These are phyloP conservation scores for Irpex lacteus DNA, from an alignment of 1,284 basidiomycete genomes.

Conservation along the genomic window DNA sequence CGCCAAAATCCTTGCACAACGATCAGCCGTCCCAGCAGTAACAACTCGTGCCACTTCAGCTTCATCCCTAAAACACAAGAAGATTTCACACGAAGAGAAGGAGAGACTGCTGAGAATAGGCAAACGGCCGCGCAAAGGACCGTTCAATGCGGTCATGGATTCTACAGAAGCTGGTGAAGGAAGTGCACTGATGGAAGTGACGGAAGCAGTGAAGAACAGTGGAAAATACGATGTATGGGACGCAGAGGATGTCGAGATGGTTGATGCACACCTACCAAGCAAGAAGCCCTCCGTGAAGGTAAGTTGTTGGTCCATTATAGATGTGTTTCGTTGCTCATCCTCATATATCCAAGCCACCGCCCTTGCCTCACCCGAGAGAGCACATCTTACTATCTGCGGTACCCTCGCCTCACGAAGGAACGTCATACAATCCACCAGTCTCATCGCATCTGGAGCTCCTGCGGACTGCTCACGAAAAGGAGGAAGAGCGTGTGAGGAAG, in stretches of 20 bases:
- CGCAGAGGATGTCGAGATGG: slow-evolving; percentile 19
- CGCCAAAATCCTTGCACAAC: slow-evolving; percentile 78
- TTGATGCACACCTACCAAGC: slow-evolving; percentile 11
- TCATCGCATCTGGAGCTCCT: slow-evolving; percentile 78
- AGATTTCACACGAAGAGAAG: slow-evolving; percentile 64
- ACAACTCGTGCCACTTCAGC: slow-evolving; percentile 40
- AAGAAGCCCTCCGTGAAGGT: slow-evolving; percentile 48
- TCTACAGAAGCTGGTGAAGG: slow-evolving; percentile 61
- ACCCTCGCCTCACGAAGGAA: slow-evolving; percentile 77
- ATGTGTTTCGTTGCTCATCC: too few relatives aligned
- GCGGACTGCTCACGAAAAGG: slow-evolving; percentile 65
- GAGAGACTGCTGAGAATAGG: slow-evolving; percentile 72
- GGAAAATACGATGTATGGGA: slow-evolving; percentile 77
- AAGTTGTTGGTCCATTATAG: slow-evolving; percentile 10
- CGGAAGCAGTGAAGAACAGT: slow-evolving; percentile 67
- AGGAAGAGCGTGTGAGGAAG: slow-evolving; percentile 55
- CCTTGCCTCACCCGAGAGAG: slow-evolving; percentile 44
- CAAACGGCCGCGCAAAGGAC: slow-evolving; percentile 65
- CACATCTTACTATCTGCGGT: slow-evolving; percentile 66
- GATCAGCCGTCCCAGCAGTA: slow-evolving; percentile 85
- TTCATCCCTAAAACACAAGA: slow-evolving; percentile 31
- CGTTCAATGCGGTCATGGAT: slow-evolving; percentile 68
- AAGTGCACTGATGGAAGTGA: slow-evolving; percentile 58
- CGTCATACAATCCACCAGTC: slow-evolving; percentile 91
- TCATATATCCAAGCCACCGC: slow-evolving; percentile 41